Evolutionary conservation across 495 filamentous ascomycete genomes (phyloP).

Genomic region (Parathielavia appendiculata): DNA sequence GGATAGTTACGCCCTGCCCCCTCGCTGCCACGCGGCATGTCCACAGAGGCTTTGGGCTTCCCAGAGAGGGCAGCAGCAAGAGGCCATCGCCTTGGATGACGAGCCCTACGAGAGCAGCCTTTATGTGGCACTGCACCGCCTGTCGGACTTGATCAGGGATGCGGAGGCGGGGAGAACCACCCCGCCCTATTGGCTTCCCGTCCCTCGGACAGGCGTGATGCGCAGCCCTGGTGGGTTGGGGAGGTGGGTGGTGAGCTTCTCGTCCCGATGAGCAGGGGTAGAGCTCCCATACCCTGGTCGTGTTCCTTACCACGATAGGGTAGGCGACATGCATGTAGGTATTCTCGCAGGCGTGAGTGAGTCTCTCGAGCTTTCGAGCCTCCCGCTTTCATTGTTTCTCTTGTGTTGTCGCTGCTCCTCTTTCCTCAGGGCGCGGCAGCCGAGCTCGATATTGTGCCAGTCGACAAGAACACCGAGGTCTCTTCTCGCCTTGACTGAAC

Average conservation of each 20-base stretch:
- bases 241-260: slow-evolving; percentile 11
- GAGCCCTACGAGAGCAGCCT: background rate
- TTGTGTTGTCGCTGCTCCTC: slow-evolving; percentile 8
- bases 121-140: background rate
- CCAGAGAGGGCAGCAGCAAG: background rate
- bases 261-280: slow-evolving; percentile 17
- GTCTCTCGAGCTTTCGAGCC: slow-evolving; percentile 3
- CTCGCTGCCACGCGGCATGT: slow-evolving; percentile 9
- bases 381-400: slow-evolving; percentile 6
- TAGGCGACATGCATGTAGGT: background rate
- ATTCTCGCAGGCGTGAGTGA: slow-evolving; percentile 11
- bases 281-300: slow-evolving; percentile 13
- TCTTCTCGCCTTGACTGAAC: background rate
- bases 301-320: slow-evolving; percentile 8
- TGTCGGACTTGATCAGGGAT: slow-evolving; percentile 4
- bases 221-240: slow-evolving; percentile 11
- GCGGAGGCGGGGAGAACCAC: background rate
- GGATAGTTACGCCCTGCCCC: no score
- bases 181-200: slow-evolving; percentile 10
- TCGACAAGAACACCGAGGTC: background rate
- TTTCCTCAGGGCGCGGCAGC: background rate
- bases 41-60: background rate
- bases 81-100: background rate
- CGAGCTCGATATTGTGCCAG: background rate
- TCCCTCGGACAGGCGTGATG: slow-evolving; percentile 6